Evolutionary conservation across 208 protist species (phyloP).

Genomic region (Wallacemonas sp.): DNA sequence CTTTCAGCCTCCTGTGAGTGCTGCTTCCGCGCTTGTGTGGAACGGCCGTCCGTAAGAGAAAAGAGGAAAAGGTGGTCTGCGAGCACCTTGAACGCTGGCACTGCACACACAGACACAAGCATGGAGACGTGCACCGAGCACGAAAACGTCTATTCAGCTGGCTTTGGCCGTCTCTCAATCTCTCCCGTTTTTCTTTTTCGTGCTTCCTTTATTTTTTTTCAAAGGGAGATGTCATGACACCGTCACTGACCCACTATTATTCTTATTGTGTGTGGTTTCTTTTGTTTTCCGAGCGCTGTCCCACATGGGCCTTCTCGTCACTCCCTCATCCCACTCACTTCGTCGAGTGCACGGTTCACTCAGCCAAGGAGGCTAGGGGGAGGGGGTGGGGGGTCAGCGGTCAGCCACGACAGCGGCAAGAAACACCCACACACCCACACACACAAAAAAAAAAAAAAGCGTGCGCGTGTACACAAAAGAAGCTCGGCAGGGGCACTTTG

Average conservation of each 20-base stretch:
- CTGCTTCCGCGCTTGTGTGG: constrained; percentile 38
- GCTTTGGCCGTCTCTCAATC: neutral
- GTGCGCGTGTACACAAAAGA: neutral
- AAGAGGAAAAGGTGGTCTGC: neutral
- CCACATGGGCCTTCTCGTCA: neutral
- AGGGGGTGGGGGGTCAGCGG: too few species aligned
- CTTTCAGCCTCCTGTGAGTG: constrained; percentile 29
- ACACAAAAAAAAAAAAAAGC: neutral
- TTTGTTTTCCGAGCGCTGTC: neutral
- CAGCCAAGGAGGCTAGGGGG: too few species aligned
- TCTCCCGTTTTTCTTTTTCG: constrained; percentile 3
- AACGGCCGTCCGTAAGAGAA: constrained; percentile 37
- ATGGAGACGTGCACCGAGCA: too few species aligned
- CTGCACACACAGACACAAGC: too few species aligned
- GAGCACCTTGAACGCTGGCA: too few species aligned
- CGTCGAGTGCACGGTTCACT: too few species aligned
- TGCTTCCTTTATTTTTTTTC: neutral
- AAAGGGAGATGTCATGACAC: neutral
- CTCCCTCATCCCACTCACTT: too few species aligned
- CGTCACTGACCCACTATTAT: neutral
- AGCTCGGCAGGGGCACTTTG: too few species aligned
- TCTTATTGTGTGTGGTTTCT: neutral
- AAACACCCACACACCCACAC: neutral
- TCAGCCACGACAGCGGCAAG: too few species aligned
- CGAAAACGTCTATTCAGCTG: neutral